A percentile compares a stretch with the other conserved stretches of the same genome.
Conservation (phyloP, 805 yeast species). For the Maudiozyma turicensis region DNA sequence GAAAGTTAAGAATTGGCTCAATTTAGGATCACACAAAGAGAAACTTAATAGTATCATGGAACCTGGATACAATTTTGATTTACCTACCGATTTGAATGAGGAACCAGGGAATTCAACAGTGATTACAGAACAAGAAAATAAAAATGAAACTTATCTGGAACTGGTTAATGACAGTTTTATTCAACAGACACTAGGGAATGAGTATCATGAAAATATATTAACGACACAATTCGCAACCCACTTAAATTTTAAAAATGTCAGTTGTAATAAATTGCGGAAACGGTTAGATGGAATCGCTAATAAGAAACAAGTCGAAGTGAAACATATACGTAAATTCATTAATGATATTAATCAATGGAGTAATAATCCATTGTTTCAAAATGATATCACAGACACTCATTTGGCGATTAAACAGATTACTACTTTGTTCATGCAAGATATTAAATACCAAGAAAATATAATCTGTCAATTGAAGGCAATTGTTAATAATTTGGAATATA, state of each 20-base stretch:
- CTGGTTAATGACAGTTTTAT: not conserved
- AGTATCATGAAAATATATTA: not conserved
- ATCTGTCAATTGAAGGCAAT: conserved; percentile 10
- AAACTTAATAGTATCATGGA: too few species aligned
- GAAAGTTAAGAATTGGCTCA: not conserved
- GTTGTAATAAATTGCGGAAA: not conserved
- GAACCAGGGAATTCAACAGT: not conserved
- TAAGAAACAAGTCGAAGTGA: not conserved
- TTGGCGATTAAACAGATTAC: conserved; percentile 12
- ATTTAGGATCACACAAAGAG: not conserved
- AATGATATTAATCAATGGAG: conserved; percentile 4
- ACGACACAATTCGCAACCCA: not conserved
- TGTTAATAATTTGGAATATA: conserved; percentile 15
- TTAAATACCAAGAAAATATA: conserved; percentile 15
- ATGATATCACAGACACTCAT: conserved; percentile 1
- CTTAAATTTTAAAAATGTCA: not conserved
- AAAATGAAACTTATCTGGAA: not conserved
- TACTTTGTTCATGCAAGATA: conserved; percentile 16
- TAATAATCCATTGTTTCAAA: not conserved
- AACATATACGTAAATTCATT: not conserved
- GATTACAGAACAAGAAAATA: too few species aligned
- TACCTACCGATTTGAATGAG: not conserved
- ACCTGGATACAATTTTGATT: too few species aligned
- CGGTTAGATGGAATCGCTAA: not conserved
- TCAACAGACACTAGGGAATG: not conserved